Conservation (phyloP, 257 asterid species). For the Linaria vulgaris region DNA sequence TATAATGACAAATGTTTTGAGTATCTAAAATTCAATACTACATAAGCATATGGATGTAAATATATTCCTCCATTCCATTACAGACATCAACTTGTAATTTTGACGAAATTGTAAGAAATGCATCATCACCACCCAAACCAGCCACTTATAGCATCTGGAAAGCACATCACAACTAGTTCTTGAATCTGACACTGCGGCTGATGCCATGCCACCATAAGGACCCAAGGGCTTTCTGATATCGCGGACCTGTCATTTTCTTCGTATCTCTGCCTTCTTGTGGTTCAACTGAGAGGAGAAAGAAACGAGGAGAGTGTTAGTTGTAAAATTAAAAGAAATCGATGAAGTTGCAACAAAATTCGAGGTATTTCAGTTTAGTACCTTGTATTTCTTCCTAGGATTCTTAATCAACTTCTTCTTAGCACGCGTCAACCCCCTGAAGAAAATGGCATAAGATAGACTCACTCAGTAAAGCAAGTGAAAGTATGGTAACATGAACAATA, state of each 20-base stretch:
- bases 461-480: not conserved
- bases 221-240: constrained; percentile 55
- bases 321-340: not conserved
- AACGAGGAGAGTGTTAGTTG: not conserved
- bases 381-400: constrained; percentile 91
- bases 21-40: no score
- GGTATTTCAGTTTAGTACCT: constrained; percentile 39
- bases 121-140: no score
- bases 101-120: not conserved
- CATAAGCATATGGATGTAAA: no score
- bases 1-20: no score
- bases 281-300: constrained; percentile 50
- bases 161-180: constrained; percentile 33
- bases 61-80: no score
- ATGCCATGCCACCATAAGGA: constrained; percentile 63
- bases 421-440: constrained; percentile 83
- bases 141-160: no score
- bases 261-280: constrained; percentile 53
- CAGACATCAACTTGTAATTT: not conserved
- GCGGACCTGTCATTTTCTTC: constrained; percentile 73
- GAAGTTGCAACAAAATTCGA: not conserved
- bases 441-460: not conserved
- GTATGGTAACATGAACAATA: constrained; percentile 3
- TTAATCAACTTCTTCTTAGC: constrained; percentile 68
- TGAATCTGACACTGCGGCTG: constrained; percentile 71